Base-by-base conservation (phyloP, 2,329 filamentous ascomycete genomes). In the Ophiosphaerella herpotricha region DNA sequence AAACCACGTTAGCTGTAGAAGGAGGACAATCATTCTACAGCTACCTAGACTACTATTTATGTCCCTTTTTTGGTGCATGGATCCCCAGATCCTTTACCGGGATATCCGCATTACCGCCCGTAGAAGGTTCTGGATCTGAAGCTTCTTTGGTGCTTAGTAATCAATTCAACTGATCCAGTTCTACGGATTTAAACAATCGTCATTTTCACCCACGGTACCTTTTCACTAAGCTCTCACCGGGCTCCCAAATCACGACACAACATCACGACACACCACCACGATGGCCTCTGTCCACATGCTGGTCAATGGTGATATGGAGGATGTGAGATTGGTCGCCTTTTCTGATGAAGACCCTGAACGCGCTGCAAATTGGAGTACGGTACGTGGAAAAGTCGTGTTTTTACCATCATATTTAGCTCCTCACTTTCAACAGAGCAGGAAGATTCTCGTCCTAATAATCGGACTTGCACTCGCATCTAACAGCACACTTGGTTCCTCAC, bases 401-500 rank as follows among this genome's bases (percentile, higher is more conserved):
- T 42, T 42, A 43, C 38, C 32, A 42, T 38, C 36, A 40, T 42
- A 48, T 31, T 39, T 40, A 40, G 26, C 31, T 44, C 42, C 45
- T 43, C 41, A 45, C 36, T 36, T 40, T 44, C 47, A 34, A 35
- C 32, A 50, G 47, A 39, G 39, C 40, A 42, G 29, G 14, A 42
- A 42, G 24, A 42, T 31, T 32, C 40, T 57, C 14, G 45, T 54
- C 5, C 44, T 54, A 1, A 31, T 45, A 21, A 48, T 50, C 18
- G 54, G 54, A n/a, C 47, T 57, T 37, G 41, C 42, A 13, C 40
- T 50, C 21, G 45, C 46, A 31, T 56, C 40, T 39, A 54, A 56
- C 35, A 52, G 47, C 43, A 52, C 48, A 21, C 43, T 57, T 37
- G 54, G 47, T 41, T 57, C 54, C 38, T 77, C 84, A 0, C 75